Base-by-base conservation (phyloP, 2,329 filamentous ascomycete species). In the Trichothecium roseum region DNA sequence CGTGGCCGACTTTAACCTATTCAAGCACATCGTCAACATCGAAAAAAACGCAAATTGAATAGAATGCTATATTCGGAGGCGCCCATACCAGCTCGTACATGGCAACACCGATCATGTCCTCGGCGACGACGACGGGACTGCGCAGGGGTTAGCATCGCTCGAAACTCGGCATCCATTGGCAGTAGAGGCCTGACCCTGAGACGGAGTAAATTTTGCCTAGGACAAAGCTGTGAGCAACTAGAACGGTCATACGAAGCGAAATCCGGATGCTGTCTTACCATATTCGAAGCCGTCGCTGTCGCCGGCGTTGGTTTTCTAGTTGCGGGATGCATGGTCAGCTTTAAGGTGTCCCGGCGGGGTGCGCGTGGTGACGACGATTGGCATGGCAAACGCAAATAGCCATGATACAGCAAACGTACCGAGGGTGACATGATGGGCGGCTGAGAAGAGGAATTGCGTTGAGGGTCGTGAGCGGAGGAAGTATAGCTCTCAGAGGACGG, bases 81-180 rank as follows among this genome's bases (percentile, higher is more conserved):
- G 18, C 15, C 60, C 78, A 50, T 71, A 87, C 87, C 69, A 98
- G 73, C 69, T 98, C 91, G 78, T 96, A 95, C 91, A 98, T 98
- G 62, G 91, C 88, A 74, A 91, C 91, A 62, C 91, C 91, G 56
- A 89, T 86, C 88, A 98, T 94, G 64, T 95, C 81, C 69, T 96
- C 89, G 58, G 89, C 91, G 50, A 98, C 76, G 53, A 98, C 81
- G 70, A 98, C 91, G 56, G 91, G 91, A 48, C 84, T 81, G 46
- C 30, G 30, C 32, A 37, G 18, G 39, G 43, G 40, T 51, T 44
- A 47, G 48, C 36, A 37, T 39, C 20, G 35, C 18, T 29, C 22
- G 9, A 28, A 22, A 30, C 34, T 41, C 37, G 38, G 26, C 24
- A 30, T 33, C 33, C 37, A 30, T 4, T 29, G 30, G 30, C 32